A percentile compares a stretch with the other conserved stretches of the same genome.
Conservation (phyloP, 148 eudicot species). For the Rhododendron kiyosumense region DNA sequence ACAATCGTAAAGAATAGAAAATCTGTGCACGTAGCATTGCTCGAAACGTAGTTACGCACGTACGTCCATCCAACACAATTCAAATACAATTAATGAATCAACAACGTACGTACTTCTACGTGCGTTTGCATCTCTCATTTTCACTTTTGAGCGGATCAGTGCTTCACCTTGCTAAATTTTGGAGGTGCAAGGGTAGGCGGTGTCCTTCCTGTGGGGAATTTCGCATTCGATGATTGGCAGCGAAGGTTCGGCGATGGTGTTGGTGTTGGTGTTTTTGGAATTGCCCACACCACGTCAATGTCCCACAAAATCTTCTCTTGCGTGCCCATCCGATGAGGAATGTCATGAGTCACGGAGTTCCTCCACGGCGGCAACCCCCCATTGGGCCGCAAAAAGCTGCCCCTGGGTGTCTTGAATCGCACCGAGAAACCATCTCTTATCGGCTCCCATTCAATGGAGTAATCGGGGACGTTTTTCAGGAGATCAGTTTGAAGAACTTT, state of each 20-base stretch:
- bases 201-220: not conserved
- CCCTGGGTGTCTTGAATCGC: conserved; percentile 15
- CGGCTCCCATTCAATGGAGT: conserved; percentile 31
- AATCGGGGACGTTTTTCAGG: not conserved
- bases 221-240: not conserved
- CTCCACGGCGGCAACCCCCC: conserved; percentile 35
- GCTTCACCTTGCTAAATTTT: not conserved
- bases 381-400: conserved; percentile 26
- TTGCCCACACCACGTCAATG: not conserved
- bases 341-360: conserved; percentile 35
- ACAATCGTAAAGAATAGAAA: not conserved
- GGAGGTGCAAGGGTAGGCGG: not conserved
- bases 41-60: not conserved
- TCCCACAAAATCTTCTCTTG: conserved; percentile 16
- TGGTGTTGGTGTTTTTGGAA: not conserved
- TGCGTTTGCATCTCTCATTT: not conserved
- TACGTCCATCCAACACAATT: not conserved
- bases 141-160: not conserved
- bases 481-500: conserved; percentile 20
- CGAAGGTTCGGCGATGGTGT: not conserved
- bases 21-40: not conserved
- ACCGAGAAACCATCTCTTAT: conserved; percentile 26
- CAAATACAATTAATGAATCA: not conserved
- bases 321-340: conserved; percentile 14
- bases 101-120: not conserved